Percentiles rank a stretch among this genome's conserved stretches.
These are phyloP conservation scores for Podospora australis DNA, from an alignment of 495 filamentous ascomycete species.

Conservation along the genomic window DNA sequence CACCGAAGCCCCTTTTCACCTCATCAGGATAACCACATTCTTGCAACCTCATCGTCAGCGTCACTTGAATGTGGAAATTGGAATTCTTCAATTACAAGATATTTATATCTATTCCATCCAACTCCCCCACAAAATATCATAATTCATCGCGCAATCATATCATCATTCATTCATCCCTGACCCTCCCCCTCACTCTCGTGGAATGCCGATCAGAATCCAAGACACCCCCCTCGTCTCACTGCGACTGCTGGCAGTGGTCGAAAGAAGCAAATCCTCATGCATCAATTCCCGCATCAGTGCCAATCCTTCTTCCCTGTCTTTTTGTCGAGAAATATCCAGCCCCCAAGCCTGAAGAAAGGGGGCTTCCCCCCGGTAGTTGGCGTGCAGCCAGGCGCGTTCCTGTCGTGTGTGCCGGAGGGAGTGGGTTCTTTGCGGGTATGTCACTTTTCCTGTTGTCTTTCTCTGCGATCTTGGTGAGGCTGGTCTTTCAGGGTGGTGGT, in stretches of 20 bases:
- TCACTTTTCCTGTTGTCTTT: neutral
- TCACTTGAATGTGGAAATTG: neutral
- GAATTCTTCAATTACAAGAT: too few relatives aligned
- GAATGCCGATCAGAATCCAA: too few relatives aligned
- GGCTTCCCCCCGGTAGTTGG: constrained; percentile 36
- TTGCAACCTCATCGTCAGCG: too few relatives aligned
- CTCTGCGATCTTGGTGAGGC: neutral
- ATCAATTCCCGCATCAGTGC: constrained; percentile 35
- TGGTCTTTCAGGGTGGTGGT: too few relatives aligned
- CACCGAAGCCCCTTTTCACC: too few relatives aligned
- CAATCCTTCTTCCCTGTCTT: constrained; percentile 28
- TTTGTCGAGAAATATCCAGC: constrained; percentile 23
- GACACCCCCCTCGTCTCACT: too few relatives aligned
- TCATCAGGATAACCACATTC: too few relatives aligned
- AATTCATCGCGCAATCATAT: neutral
- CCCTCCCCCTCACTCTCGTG: too few relatives aligned
- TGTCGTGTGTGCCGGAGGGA: constrained; percentile 12
- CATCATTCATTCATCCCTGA: neutral
- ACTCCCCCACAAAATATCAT: neutral
- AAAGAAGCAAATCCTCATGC: constrained; percentile 6
- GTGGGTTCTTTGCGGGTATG: neutral
- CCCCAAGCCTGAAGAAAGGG: constrained; percentile 38
- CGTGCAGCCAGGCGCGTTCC: constrained; percentile 37
- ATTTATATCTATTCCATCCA: too few relatives aligned
- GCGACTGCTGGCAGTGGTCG: too few relatives aligned